phyloP scores from a whole-genome alignment of 2,329 filamentous ascomycete species.

The Penicillium sp. region DNA sequence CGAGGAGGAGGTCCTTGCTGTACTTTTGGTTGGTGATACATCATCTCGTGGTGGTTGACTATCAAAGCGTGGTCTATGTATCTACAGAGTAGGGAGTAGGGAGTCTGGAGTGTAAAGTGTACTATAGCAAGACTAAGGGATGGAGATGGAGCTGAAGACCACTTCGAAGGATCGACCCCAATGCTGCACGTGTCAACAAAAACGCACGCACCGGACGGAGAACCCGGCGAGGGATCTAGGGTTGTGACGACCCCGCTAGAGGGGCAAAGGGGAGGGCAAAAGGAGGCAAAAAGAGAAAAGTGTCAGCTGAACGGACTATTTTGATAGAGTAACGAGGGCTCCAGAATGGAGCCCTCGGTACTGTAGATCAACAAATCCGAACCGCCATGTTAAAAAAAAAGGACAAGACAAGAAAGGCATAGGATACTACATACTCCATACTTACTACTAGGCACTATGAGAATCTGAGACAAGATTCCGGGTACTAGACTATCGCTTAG shows the following conservation, averaged over 20 bases:
- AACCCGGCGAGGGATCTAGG: conserved; percentile 7
- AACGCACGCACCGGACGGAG: conserved; percentile 18
- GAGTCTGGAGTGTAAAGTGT: too few species aligned
- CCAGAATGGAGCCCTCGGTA: too few species aligned
- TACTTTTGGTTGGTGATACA: conserved; percentile 1
- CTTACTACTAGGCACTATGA: too few species aligned
- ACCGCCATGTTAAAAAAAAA: too few species aligned
- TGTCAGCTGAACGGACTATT: not conserved
- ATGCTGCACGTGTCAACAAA: conserved; percentile 15
- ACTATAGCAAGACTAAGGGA: too few species aligned
- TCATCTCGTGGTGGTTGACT: too few species aligned
- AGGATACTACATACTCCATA: too few species aligned
- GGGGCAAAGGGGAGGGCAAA: conserved; percentile 3
- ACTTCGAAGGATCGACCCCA: conserved; percentile 1
- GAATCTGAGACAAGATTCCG: too few species aligned
- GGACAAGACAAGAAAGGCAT: too few species aligned
- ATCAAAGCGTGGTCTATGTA: not conserved
- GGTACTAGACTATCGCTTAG: too few species aligned
- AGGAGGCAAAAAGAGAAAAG: not conserved
- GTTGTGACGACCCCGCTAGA: conserved; percentile 1
- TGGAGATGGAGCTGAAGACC: too few species aligned
- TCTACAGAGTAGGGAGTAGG: not conserved
- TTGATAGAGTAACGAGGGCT: not conserved
- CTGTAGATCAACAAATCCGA: too few species aligned
- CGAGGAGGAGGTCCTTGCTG: not conserved